Evolutionary conservation across 257 asterid species (phyloP).

Genomic region (Thymus quinquecostatus): DNA sequence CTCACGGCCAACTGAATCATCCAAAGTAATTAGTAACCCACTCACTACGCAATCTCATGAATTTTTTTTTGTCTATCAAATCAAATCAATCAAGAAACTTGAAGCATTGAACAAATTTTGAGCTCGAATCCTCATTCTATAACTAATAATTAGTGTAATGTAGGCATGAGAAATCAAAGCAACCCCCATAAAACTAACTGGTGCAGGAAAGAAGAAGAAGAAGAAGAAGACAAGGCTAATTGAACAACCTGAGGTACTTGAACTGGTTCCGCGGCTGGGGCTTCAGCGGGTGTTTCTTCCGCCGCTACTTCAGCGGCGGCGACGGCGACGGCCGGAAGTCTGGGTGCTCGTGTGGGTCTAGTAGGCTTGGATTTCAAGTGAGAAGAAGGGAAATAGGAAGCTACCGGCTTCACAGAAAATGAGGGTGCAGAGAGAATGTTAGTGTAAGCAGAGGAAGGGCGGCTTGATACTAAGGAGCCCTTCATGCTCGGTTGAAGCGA

Average conservation of each 20-base stretch:
- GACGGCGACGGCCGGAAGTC: constrained; percentile 42
- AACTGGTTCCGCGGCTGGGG: constrained; percentile 30
- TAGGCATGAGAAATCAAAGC: background rate
- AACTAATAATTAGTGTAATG: too few species aligned
- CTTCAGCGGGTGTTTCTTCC: constrained; percentile 33
- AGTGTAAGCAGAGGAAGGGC: constrained; percentile 48
- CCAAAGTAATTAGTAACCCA: constrained; percentile 18
- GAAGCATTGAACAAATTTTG: background rate
- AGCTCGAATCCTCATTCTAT: too few species aligned
- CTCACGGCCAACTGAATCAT: constrained; percentile 25
- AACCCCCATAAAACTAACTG: background rate
- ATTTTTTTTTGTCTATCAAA: too few species aligned
- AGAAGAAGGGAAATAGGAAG: constrained; percentile 30
- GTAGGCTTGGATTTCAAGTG: constrained; percentile 37
- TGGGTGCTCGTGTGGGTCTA: constrained; percentile 33
- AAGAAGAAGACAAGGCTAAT: background rate
- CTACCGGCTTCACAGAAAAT: constrained; percentile 33
- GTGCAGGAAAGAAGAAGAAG: background rate
- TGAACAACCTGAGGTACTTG: constrained; percentile 38
- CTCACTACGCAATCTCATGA: too few species aligned
- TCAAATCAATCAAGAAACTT: too few species aligned
- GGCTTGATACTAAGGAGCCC: constrained; percentile 34
- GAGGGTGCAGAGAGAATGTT: constrained; percentile 39
- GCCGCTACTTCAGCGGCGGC: constrained; percentile 46
- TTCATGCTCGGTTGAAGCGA: constrained; percentile 46